Percentiles rank a stretch among this genome's conserved stretches.
Conservation (phyloP, 75 land plant species). For the Picea glauca region DNA sequence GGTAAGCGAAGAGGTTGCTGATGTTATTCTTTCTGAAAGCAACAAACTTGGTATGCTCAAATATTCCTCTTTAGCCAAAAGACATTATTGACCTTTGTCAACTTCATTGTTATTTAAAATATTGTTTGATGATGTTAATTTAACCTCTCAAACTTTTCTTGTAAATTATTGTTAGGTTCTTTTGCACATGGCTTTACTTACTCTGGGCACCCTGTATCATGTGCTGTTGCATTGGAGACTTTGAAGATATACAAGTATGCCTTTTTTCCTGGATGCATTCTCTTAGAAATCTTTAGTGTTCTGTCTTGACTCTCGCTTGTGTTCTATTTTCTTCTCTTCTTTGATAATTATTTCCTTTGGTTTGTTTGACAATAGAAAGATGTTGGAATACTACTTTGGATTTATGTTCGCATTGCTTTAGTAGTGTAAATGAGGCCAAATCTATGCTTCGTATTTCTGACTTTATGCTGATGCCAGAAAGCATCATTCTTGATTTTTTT, state of each 20-base stretch:
- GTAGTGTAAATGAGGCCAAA: too few species aligned
- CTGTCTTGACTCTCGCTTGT: too few species aligned
- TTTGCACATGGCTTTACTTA: conserved; percentile 97
- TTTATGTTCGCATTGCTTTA: too few species aligned
- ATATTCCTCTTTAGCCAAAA: not conserved
- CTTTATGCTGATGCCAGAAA: too few species aligned
- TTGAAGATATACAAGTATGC: conserved; percentile 85
- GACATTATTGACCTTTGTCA: conserved; percentile 2
- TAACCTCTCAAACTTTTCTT: conserved; percentile 1
- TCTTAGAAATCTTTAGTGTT: too few species aligned
- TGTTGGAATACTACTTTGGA: too few species aligned
- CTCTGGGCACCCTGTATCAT: conserved; percentile 95
- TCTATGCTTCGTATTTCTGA: too few species aligned
- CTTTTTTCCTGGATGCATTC: not conserved
- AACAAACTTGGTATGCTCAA: conserved; percentile 62
- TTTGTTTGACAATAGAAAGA: too few species aligned
- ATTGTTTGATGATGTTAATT: not conserved
- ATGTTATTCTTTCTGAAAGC: conserved; percentile 74
- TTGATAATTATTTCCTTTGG: too few species aligned
- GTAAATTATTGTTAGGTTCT: conserved; percentile 39
- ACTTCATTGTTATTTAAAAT: not conserved
- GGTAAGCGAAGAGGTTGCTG: conserved; percentile 77
- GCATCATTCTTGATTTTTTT: too few species aligned
- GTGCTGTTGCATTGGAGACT: conserved; percentile 96
- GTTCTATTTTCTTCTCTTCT: too few species aligned